A percentile compares a stretch with the other conserved stretches of the same genome.
Conservation (phyloP, 441 rosid species). For the Populus hybrid region DNA sequence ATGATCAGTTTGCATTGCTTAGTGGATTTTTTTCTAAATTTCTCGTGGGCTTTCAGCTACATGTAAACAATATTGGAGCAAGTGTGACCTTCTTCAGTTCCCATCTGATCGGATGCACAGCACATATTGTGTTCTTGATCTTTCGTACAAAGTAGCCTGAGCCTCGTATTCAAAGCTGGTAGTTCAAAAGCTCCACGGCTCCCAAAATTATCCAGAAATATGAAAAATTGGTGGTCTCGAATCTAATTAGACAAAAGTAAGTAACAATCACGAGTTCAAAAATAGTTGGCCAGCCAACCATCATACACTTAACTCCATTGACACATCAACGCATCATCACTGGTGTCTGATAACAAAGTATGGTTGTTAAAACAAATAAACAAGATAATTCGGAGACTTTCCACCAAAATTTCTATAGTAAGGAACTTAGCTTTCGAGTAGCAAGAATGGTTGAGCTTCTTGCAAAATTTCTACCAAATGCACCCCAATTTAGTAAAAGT, state of each 20-base stretch:
- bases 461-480: conserved; percentile 3
- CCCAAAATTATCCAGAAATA: neutral
- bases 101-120: neutral
- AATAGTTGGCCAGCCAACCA: conserved; percentile 3
- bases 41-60: neutral
- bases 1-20: neutral
- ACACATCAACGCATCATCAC: neutral
- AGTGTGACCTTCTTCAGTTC: neutral
- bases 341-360: neutral
- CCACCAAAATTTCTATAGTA: neutral
- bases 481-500: conserved; percentile 19
- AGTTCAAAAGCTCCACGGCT: neutral
- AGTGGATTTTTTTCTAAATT: neutral
- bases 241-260: neutral
- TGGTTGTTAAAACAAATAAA: too few relatives aligned
- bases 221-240: neutral
- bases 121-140: neutral
- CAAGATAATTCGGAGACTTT: neutral
- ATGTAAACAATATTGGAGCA: neutral
- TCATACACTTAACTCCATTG: neutral
- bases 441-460: conserved; percentile 7
- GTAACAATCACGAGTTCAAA: neutral
- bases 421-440: neutral
- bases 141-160: too few relatives aligned
- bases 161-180: too few relatives aligned